Base-by-base conservation (phyloP, 2,329 filamentous ascomycete species). In the Microcyclospora pomicola region DNA sequence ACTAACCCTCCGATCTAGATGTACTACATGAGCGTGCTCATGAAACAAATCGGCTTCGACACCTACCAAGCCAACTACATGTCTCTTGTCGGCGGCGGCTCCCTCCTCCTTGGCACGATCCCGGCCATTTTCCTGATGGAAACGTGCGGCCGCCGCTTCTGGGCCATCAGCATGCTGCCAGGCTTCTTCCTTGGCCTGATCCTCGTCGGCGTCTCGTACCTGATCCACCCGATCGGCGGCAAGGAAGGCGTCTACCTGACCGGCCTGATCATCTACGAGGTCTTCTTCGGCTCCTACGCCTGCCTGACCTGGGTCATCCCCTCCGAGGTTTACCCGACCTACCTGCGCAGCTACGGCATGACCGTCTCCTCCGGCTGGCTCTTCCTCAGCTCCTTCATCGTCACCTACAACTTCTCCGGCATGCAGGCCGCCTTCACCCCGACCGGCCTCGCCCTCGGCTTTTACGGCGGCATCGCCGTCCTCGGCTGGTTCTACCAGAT, bases 311-410 rank as follows among this genome's bases (percentile, higher is more conserved):
- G 41, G 42, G 49, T 53, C 31, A 39, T 50, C 30, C 79, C 80
- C 0, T 71, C 74, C 0, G 79, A 84, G 48, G 75, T 80, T 5
- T 83, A 80, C 57, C 79, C 78, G 0, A 82, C 79, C 0, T 82
- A 83, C 52, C 70, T 83, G 0, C 71, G 80, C 35, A 73, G 68
- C 9, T 83, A 83, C 56, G 80, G 80, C 42, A 83, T 84, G 79
- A 80, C 77, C 4, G 77, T 72, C 0, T 78, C 75, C 0, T 75
- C 77, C 34, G 75, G 72, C 2, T 73, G 75, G 44, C 65, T 83
- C 5, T 84, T 82, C 69, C 66, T 83, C 15, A 74, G 71, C 37
- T 79, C 75, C 2, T 83, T 82, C 62, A 68, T 82, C 48, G 77
- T 83, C 36, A 83, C 79, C 9, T 83, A 82, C 66, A 82, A 82